These are phyloP conservation scores for Graphiopsis chlorocephala DNA, from an alignment of 2,329 filamentous ascomycete genomes.

Conservation along the genomic window DNA sequence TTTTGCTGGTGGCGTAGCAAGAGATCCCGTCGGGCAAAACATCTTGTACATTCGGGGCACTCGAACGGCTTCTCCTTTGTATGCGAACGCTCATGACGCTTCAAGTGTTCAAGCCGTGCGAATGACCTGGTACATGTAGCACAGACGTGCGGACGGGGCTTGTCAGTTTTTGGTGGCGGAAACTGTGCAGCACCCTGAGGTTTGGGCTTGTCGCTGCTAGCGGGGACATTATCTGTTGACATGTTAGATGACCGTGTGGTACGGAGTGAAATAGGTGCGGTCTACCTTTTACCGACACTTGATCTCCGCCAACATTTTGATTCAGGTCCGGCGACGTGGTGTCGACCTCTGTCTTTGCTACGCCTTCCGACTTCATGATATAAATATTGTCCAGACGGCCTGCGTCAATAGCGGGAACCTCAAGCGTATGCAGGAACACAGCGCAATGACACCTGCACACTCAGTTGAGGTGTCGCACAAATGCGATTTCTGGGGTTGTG, in stretches of 20 bases:
- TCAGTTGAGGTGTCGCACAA: background rate
- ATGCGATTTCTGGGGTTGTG: background rate
- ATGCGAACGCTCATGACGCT: constrained; percentile 95
- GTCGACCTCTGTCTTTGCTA: constrained; percentile 26
- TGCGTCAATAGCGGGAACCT: background rate
- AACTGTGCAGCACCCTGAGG: constrained; percentile 41
- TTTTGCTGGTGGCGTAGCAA: constrained; percentile 97
- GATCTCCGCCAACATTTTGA: constrained; percentile 17
- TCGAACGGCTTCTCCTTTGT: constrained; percentile 99
- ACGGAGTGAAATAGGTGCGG: background rate
- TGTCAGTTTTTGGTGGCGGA: constrained; percentile 91
- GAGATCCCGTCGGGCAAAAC: constrained; percentile 90
- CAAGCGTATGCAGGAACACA: background rate
- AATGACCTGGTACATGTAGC: constrained; percentile 88
- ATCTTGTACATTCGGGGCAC: constrained; percentile 89
- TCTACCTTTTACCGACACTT: constrained; percentile 23
- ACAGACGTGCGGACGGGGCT: constrained; percentile 92
- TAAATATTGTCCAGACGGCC: constrained; percentile 5
- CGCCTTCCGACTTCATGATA: constrained; percentile 30
- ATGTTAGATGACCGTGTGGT: constrained; percentile 3
- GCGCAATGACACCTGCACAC: background rate
- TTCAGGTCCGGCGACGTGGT: constrained; percentile 24
- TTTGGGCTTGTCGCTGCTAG: constrained; percentile 18
- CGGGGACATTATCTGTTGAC: constrained; percentile 16
- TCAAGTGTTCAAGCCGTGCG: constrained; percentile 90